phyloP scores from a whole-genome alignment of 2,329 filamentous ascomycete genomes.

The Magnaporthiopsis rhizophila region DNA sequence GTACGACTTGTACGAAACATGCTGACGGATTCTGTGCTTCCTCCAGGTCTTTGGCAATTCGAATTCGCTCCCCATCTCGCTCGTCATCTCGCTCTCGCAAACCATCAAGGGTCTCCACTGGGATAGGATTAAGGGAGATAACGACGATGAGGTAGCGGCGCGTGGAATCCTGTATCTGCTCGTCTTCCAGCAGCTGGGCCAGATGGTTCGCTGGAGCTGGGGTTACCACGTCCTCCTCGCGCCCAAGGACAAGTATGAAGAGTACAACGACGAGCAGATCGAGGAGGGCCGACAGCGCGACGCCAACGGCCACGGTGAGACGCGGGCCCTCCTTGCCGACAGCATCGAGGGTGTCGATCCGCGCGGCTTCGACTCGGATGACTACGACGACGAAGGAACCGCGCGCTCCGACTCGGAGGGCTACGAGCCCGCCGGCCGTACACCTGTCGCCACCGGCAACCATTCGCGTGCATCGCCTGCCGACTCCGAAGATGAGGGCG shows the following conservation, averaged over 20 bases:
- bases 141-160: slow-evolving; percentile 88
- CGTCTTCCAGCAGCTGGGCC: slow-evolving; percentile 95
- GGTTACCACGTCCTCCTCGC: slow-evolving; percentile 93
- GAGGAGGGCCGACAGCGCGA: slow-evolving; percentile 55
- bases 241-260: slow-evolving; percentile 64
- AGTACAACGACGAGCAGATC: slow-evolving; percentile 47
- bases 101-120: slow-evolving; percentile 89
- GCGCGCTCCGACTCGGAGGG: slow-evolving; percentile 29
- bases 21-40: slow-evolving; percentile 8
- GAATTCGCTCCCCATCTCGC: slow-evolving; percentile 92
- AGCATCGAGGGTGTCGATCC: slow-evolving; percentile 35
- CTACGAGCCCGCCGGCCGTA: slow-evolving; percentile 49
- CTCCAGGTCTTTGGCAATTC: slow-evolving; percentile 85
- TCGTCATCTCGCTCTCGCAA: slow-evolving; percentile 88
- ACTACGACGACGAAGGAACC: slow-evolving; percentile 22
- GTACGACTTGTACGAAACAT: background rate
- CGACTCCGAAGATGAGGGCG: slow-evolving; percentile 40
- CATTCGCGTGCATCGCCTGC: slow-evolving; percentile 41
- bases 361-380: slow-evolving; percentile 28
- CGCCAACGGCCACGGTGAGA: slow-evolving; percentile 35
- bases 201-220: slow-evolving; percentile 96
- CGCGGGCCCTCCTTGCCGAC: background rate
- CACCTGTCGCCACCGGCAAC: slow-evolving; percentile 35
- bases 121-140: slow-evolving; percentile 84
- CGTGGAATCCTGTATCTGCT: slow-evolving; percentile 91